Base-by-base conservation (phyloP, 352 stramenopile species). In the Globisporangium canariense region DNA sequence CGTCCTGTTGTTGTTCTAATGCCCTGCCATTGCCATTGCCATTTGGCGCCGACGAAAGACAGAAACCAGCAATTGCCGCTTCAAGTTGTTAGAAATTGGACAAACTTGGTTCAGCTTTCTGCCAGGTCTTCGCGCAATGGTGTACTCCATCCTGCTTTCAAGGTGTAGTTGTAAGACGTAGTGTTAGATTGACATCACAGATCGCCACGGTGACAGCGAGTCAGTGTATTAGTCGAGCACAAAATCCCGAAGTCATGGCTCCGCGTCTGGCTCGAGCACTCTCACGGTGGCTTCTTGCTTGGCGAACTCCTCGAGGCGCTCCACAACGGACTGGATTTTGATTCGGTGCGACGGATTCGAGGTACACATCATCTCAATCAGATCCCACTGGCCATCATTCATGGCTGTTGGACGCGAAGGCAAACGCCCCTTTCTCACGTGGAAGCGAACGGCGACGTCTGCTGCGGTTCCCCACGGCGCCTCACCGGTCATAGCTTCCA, bases 401-500 rank as follows among this genome's bases (percentile, higher is more conserved):
- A 51, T 50, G 2, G 22, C 25, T 11, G n/a, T 34, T 25, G 59
- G 59, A 40, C 34, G 59, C 36, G 14, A 8, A 1, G 59, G 59
- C 22, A 65, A 30, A 18, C 28, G 47, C 0, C 59, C 59, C 18
- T 30, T 32, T 25, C 46, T 49, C 8, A 65, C 38, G 22, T 59
- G 47, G 11, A 65, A 58, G n/a, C 50, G 47, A 16, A 65, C 59
- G 16, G 40, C 25, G 18, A 52, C 59, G 41, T 65, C 59, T 5
- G 38, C 20, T 20, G 59, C 47, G 18, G 22, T 13, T 43, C 59
- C 59, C 59, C 59, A 75, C 13, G 68, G 65, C 5, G 64, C 30
- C 30, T 62, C 51, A 6, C 49, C 51, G 0, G 56, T 67, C 43
- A 62, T 32, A 8, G 65, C 68, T 47, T 75, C 60, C 18, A 72